Percentiles rank a stretch among this genome's conserved stretches.
Evolutionary conservation across 2,329 filamentous ascomycete species (phyloP).

Genomic region (Westerdykella sp.): DNA sequence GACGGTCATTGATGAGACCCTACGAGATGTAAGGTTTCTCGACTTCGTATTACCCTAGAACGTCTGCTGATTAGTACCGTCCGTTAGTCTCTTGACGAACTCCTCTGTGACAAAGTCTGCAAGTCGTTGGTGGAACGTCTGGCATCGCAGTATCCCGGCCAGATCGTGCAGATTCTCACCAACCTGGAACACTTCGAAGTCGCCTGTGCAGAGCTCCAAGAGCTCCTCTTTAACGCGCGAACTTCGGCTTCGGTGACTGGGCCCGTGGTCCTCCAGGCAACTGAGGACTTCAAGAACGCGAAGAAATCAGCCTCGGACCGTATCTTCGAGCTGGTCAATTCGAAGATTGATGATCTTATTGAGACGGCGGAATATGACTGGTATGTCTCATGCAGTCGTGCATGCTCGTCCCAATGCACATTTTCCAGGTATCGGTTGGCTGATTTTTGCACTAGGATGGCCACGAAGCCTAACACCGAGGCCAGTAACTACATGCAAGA

Average conservation of each 20-base stretch:
- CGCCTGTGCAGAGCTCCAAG: conserved; percentile 83
- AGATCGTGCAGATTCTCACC: conserved; percentile 97
- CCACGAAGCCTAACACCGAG: conserved; percentile 57
- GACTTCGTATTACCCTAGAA: background rate
- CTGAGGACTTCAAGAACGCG: conserved; percentile 76
- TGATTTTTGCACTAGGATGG: conserved; percentile 40
- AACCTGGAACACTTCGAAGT: conserved; percentile 96
- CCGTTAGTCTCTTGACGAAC: conserved; percentile 74
- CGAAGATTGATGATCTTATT: conserved; percentile 95
- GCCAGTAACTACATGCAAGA: conserved; percentile 95
- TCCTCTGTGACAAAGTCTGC: conserved; percentile 91
- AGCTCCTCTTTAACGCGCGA: conserved; percentile 75
- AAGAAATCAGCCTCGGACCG: conserved; percentile 96
- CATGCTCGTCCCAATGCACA: background rate
- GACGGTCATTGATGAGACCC: conserved; percentile 80
- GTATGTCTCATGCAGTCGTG: conserved; percentile 35
- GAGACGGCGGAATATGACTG: conserved; percentile 98
- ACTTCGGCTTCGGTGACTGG: conserved; percentile 76
- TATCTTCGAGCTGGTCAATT: conserved; percentile 97
- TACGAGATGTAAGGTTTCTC: conserved; percentile 59
- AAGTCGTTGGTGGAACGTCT: conserved; percentile 81
- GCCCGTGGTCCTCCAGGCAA: conserved; percentile 72
- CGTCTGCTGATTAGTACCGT: conserved; percentile 3
- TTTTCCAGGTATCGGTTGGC: background rate
- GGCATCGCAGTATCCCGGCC: conserved; percentile 86